Conservation (phyloP, 2,329 filamentous ascomycete species). For the Grosmannia huntii region DNA sequence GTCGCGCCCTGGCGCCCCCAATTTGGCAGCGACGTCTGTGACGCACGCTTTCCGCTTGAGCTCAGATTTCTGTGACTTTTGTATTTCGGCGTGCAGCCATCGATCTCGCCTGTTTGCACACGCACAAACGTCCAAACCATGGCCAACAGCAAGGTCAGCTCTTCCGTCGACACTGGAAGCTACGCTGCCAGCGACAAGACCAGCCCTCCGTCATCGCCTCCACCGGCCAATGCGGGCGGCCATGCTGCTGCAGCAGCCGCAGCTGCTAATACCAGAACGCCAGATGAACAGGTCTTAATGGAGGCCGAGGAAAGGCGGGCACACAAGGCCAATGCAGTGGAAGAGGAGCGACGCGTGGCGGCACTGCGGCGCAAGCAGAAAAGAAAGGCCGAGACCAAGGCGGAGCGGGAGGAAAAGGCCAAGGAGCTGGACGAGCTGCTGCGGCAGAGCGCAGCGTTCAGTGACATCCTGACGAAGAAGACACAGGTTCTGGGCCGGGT, state of each 20-base stretch:
- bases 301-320: constrained; percentile 34
- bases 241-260: not conserved
- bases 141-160: constrained; percentile 1
- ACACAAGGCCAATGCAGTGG: constrained; percentile 28
- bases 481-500: constrained; percentile 50
- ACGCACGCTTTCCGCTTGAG: not conserved
- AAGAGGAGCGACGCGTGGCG: constrained; percentile 30
- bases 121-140: not conserved
- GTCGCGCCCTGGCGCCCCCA: not conserved
- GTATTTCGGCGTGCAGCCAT: not conserved
- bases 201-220: constrained; percentile 8
- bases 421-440: constrained; percentile 46
- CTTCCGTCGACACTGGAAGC: constrained; percentile 2
- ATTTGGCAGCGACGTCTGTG: not conserved
- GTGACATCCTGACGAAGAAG: constrained; percentile 50
- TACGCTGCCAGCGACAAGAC: constrained; percentile 3
- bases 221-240: not conserved
- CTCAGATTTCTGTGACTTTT: not conserved
- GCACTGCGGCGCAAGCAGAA: constrained; percentile 29
- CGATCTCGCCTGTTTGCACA: not conserved
- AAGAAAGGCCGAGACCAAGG: constrained; percentile 34
- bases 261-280: not conserved
- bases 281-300: constrained; percentile 5
- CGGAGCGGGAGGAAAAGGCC: constrained; percentile 44
- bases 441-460: constrained; percentile 46